Evolutionary conservation across 768 basidiomycete species (phyloP).

Genomic region (Trametes cubensis): DNA sequence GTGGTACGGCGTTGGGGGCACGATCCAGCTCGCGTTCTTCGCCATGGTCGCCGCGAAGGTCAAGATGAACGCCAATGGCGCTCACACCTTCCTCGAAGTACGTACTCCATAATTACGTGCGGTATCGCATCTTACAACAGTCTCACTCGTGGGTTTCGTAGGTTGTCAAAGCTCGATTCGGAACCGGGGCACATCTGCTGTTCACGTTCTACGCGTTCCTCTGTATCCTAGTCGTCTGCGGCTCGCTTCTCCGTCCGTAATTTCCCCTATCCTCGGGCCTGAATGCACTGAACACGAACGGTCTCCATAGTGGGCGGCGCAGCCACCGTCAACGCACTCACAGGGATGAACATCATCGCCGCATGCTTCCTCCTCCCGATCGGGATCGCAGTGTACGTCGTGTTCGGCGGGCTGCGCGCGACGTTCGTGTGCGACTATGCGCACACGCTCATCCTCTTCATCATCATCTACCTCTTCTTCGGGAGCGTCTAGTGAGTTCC

Average conservation of each 20-base stretch:
- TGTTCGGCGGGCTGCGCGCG: conserved; percentile 35
- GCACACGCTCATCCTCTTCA: conserved; percentile 33
- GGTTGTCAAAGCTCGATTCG: conserved; percentile 54
- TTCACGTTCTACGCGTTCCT: conserved; percentile 57
- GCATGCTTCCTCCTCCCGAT: conserved; percentile 36
- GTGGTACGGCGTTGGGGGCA: conserved; percentile 56
- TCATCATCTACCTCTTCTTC: conserved; percentile 34
- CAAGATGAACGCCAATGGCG: conserved; percentile 61
- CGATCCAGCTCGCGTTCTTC: conserved; percentile 56
- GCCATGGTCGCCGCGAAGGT: conserved; percentile 57
- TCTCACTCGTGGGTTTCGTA: conserved; percentile 18
- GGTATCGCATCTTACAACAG: neutral
- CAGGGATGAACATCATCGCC: conserved; percentile 35
- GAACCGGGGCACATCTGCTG: conserved; percentile 48
- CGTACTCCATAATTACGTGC: neutral
- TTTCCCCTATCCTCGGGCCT: too few species aligned
- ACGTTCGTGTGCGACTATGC: conserved; percentile 36
- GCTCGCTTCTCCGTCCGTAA: conserved; percentile 49
- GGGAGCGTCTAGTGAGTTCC: conserved; percentile 30
- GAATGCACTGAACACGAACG: conserved; percentile 34
- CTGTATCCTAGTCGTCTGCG: conserved; percentile 53
- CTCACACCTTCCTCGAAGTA: conserved; percentile 59
- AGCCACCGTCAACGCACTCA: conserved; percentile 35
- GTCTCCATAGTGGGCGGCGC: conserved; percentile 29
- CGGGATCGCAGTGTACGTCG: conserved; percentile 36